Evolutionary conservation across 2,329 filamentous ascomycete species (phyloP).

Genomic region (Trichoderma citrinoviride): DNA sequence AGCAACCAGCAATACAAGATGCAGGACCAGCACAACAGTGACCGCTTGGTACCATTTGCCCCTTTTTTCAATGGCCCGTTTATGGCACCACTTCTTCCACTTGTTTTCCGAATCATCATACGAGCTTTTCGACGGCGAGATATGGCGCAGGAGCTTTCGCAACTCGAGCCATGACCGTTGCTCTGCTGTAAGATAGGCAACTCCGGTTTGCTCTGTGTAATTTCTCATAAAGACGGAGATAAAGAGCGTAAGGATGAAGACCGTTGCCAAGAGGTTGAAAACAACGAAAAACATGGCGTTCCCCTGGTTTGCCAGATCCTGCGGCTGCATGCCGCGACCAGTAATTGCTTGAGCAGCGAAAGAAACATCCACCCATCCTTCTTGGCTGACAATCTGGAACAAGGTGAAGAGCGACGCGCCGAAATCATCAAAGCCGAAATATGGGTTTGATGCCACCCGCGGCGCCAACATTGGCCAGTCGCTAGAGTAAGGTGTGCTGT

Average conservation of each 20-base stretch:
- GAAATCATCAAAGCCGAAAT: constrained; percentile 92
- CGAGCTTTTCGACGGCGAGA: constrained; percentile 90
- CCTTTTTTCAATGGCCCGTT: constrained; percentile 87
- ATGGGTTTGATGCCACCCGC: constrained; percentile 75
- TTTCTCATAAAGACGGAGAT: constrained; percentile 99
- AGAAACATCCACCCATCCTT: constrained; percentile 96
- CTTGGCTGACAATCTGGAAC: constrained; percentile 97
- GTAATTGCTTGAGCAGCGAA: constrained; percentile 80
- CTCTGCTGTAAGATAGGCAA: constrained; percentile 91
- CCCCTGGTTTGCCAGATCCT: constrained; percentile 65
- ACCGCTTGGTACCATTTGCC: constrained; percentile 86
- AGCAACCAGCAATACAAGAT: constrained; percentile 76
- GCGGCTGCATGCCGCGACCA: constrained; percentile 70
- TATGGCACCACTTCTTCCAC: constrained; percentile 94
- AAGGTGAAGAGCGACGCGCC: constrained; percentile 91
- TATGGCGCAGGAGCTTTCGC: constrained; percentile 84
- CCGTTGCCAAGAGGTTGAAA: constrained; percentile 93
- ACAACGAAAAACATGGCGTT: constrained; percentile 94
- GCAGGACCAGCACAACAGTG: constrained; percentile 74
- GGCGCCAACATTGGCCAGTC: constrained; percentile 82
- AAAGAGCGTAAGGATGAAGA: constrained; percentile 95
- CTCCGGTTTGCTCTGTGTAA: constrained; percentile 97
- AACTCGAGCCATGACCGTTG: constrained; percentile 96
- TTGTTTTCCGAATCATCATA: constrained; percentile 71
- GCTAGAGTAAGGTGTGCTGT: constrained; percentile 67